Percentiles rank a stretch among this genome's conserved stretches.
Evolutionary conservation across 257 asterid genomes (phyloP).

Genomic region (Fraxinus excelsior): DNA sequence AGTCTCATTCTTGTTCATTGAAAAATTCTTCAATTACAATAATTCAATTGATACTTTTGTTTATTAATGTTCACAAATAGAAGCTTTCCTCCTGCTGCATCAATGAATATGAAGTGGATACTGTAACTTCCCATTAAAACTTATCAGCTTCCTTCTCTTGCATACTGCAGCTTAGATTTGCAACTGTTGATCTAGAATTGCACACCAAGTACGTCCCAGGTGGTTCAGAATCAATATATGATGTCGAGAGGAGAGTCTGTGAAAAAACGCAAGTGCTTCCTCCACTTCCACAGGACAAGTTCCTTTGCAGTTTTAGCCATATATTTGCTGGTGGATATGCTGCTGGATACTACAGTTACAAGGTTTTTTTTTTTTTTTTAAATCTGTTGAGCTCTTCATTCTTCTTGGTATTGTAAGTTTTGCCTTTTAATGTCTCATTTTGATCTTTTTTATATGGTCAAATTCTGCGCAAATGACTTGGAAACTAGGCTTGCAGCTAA

Average conservation of each 20-base stretch:
- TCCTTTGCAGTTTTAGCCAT: constrained; percentile 91
- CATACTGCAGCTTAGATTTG: constrained; percentile 72
- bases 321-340: constrained; percentile 98
- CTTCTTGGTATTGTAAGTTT: constrained; percentile 12
- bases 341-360: constrained; percentile 98
- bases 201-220: constrained; percentile 85
- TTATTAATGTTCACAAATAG: neutral
- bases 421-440: constrained; percentile 13
- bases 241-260: constrained; percentile 74
- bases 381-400: neutral
- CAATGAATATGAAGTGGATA: constrained; percentile 2
- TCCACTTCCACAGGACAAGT: constrained; percentile 83
- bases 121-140: constrained; percentile 4
- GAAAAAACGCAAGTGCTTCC: constrained; percentile 81
- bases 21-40: neutral
- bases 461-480: neutral
- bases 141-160: constrained; percentile 15
- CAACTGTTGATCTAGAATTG: constrained; percentile 79
- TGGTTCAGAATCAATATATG: constrained; percentile 78
- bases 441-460: constrained; percentile 2
- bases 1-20: too few relatives aligned
- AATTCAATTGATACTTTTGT: neutral
- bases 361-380: constrained; percentile 53
- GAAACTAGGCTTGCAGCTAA: neutral
- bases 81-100: constrained; percentile 11